Evolutionary conservation across 75 land plant genomes (phyloP).

Genomic region (Azolla pinnata): DNA sequence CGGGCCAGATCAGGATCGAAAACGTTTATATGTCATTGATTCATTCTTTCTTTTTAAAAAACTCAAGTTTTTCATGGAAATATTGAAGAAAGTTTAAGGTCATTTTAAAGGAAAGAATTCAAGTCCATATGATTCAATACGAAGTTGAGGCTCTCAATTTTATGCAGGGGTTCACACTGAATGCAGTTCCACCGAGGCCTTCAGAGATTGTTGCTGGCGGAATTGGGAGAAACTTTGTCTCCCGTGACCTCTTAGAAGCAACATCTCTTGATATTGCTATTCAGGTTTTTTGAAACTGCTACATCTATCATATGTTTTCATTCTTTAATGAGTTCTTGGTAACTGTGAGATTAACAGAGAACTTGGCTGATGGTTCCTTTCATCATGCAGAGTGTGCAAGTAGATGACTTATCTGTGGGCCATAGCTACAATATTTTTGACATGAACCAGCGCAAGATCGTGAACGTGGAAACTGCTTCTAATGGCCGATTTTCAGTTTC

Average conservation of each 20-base stretch:
- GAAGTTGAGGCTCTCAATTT: too few species aligned
- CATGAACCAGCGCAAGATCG: constrained; percentile 30
- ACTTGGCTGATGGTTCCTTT: too few species aligned
- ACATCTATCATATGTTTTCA: not conserved
- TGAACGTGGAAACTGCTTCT: constrained; percentile 87
- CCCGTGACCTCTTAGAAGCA: constrained; percentile 81
- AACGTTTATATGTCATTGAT: too few species aligned
- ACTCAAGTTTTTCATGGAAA: not conserved
- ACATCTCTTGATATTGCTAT: constrained; percentile 51
- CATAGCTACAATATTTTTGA: constrained; percentile 87
- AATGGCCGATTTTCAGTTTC: constrained; percentile 43
- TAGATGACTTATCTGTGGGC: constrained; percentile 60
- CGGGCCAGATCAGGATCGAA: too few species aligned
- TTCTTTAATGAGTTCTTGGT: not conserved
- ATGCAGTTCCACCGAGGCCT: constrained; percentile 69
- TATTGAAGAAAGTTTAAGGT: constrained; percentile 2
- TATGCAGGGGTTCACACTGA: constrained; percentile 78
- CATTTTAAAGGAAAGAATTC: too few species aligned
- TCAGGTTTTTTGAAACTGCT: constrained; percentile 22
- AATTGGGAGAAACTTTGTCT: constrained; percentile 73
- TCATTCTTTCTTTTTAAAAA: not conserved
- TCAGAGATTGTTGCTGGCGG: constrained; percentile 66
- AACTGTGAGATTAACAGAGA: not conserved
- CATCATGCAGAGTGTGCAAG: constrained; percentile 50
- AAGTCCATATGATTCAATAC: too few species aligned